A percentile compares a stretch with the other conserved stretches of the same genome.
phyloP scores from a whole-genome alignment of 2,329 filamentous ascomycete species.

The Aaosphaeria arxii region DNA sequence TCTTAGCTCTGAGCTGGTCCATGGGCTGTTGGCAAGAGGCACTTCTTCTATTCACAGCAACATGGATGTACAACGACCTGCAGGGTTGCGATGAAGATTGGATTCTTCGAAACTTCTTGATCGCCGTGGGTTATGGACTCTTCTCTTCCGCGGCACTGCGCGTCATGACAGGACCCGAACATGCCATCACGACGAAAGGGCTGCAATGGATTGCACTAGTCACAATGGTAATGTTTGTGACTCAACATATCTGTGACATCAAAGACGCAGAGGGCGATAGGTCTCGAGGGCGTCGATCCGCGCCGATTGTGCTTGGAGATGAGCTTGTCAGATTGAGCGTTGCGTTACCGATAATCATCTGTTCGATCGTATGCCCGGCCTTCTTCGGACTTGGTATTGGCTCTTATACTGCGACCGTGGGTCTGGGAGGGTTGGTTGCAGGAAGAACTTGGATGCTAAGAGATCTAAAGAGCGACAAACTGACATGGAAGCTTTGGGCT shows the following conservation, averaged over 20 bases:
- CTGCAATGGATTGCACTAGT: constrained; percentile 27
- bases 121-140: constrained; percentile 20
- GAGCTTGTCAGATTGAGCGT: constrained; percentile 8
- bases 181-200: neutral
- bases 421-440: constrained; percentile 10
- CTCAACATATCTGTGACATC: constrained; percentile 38
- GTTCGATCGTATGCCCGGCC: constrained; percentile 1
- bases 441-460: constrained; percentile 5
- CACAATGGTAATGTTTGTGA: constrained; percentile 29
- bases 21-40: constrained; percentile 15
- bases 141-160: constrained; percentile 23
- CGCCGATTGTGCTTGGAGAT: constrained; percentile 78
- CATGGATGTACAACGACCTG: constrained; percentile 24
- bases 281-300: constrained; percentile 79
- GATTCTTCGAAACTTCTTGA: constrained; percentile 23
- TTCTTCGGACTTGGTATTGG: constrained; percentile 1
- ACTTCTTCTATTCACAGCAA: constrained; percentile 20
- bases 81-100: constrained; percentile 18
- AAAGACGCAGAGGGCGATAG: constrained; percentile 20
- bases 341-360: constrained; percentile 9
- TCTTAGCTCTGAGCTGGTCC: constrained; percentile 7
- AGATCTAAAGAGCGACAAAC: constrained; percentile 8
- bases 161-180: constrained; percentile 6
- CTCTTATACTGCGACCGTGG: constrained; percentile 1
- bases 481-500: constrained; percentile 18